These are phyloP conservation scores for Fonsecaea monophora DNA, from an alignment of 2,329 filamentous ascomycete genomes.

Conservation along the genomic window DNA sequence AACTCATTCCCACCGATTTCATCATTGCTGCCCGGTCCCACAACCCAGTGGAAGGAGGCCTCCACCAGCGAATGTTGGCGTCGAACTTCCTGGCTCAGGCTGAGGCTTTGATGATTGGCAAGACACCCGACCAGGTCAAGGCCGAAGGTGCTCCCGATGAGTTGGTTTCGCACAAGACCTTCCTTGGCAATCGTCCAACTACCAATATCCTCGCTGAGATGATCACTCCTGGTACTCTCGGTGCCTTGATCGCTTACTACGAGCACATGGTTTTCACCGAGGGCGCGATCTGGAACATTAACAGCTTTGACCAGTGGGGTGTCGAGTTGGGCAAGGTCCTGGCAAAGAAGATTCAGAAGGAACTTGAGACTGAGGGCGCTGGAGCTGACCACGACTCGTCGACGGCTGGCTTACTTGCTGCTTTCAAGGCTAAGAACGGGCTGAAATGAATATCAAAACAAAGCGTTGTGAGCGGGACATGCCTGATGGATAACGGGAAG, in stretches of 20 bases:
- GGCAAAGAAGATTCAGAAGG: constrained; percentile 86
- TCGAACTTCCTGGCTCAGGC: constrained; percentile 60
- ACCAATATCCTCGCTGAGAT: constrained; percentile 91
- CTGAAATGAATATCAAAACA: constrained; percentile 33
- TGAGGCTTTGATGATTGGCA: constrained; percentile 62
- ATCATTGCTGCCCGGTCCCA: constrained; percentile 95
- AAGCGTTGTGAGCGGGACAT: background rate
- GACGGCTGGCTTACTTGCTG: constrained; percentile 86
- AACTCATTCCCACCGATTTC: constrained; percentile 98
- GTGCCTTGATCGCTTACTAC: constrained; percentile 97
- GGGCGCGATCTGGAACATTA: constrained; percentile 98
- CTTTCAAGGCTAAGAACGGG: constrained; percentile 81
- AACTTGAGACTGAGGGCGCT: constrained; percentile 78
- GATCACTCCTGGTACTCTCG: constrained; percentile 92
- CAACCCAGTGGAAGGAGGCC: constrained; percentile 90
- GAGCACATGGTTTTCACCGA: constrained; percentile 98
- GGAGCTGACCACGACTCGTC: constrained; percentile 80
- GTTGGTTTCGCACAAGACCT: constrained; percentile 96
- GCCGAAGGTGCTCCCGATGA: constrained; percentile 56
- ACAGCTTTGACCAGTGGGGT: constrained; percentile 99
- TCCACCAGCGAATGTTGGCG: constrained; percentile 77
- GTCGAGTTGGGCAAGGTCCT: constrained; percentile 96
- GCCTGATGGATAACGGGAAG: background rate
- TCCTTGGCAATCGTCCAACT: constrained; percentile 95
- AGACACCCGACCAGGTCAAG: constrained; percentile 57